These are phyloP conservation scores for Starmerella sirachaensis DNA, from an alignment of 805 yeast genomes.

Conservation along the genomic window DNA sequence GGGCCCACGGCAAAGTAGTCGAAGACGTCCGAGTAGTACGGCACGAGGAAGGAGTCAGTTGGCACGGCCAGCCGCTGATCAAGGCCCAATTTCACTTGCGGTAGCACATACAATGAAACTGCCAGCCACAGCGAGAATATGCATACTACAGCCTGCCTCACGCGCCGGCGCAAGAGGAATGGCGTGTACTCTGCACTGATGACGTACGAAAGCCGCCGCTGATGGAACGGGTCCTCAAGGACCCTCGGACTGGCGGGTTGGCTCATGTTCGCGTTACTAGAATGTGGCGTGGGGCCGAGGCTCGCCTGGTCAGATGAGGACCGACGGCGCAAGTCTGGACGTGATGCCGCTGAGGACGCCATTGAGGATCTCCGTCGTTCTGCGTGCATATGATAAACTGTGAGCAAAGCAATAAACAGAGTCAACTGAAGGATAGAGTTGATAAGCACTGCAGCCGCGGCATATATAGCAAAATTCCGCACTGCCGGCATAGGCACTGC, in stretches of 20 bases:
- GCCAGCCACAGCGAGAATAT: conserved; percentile 55
- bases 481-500: conserved; percentile 93
- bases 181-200: conserved; percentile 51
- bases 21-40: conserved; percentile 68
- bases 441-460: conserved; percentile 71
- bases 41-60: conserved; percentile 62
- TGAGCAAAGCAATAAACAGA: conserved; percentile 55
- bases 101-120: conserved; percentile 55
- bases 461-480: conserved; percentile 78
- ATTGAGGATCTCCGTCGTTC: too few species aligned
- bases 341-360: conserved; percentile 12
- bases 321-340: too few species aligned
- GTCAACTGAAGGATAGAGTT: conserved; percentile 74
- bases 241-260: conserved; percentile 1
- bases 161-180: conserved; percentile 38
- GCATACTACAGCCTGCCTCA: conserved; percentile 38
- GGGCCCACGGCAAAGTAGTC: conserved; percentile 75
- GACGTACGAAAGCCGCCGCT: conserved; percentile 12
- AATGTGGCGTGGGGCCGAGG: too few species aligned
- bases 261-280: too few species aligned
- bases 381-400: conserved; percentile 30
- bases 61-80: conserved; percentile 90
- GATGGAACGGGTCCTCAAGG: conserved; percentile 10
- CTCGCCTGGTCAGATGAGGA: too few species aligned
- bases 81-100: conserved; percentile 61